Percentiles rank a stretch among this genome's conserved stretches.
Conservation (phyloP, 805 yeast genomes). For the Metschnikowia gruessii region DNA sequence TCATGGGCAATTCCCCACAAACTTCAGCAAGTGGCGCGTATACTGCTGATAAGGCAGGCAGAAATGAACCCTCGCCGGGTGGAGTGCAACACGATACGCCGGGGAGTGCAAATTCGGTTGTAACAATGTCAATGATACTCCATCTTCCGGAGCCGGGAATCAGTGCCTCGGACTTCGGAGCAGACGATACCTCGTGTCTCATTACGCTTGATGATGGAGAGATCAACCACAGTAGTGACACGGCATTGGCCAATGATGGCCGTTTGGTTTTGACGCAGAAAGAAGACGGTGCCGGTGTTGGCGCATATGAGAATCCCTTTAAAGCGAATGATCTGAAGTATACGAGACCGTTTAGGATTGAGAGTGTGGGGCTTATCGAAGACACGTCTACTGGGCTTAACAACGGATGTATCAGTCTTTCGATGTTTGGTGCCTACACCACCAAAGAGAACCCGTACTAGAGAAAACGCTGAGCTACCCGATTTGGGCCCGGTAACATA, state of each 20-base stretch:
- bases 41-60: neutral
- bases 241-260: slow-evolving; percentile 29
- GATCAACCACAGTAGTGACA: slow-evolving; percentile 31
- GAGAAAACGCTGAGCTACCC: neutral
- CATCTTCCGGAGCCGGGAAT: slow-evolving; percentile 31
- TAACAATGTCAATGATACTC: slow-evolving; percentile 22
- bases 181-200: slow-evolving; percentile 7
- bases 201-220: slow-evolving; percentile 32
- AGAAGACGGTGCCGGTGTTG: slow-evolving; percentile 12
- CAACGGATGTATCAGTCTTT: slow-evolving; percentile 43
- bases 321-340: slow-evolving; percentile 12
- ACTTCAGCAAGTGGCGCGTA: neutral
- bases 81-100: slow-evolving; percentile 1
- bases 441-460: slow-evolving; percentile 38
- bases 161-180: slow-evolving; percentile 22
- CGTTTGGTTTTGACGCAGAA: slow-evolving; percentile 22
- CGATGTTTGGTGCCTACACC: slow-evolving; percentile 40
- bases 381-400: slow-evolving; percentile 36
- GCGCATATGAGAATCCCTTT: slow-evolving; percentile 12
- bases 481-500: no score
- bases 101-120: slow-evolving; percentile 4
- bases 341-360: slow-evolving; percentile 26
- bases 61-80: slow-evolving; percentile 5
- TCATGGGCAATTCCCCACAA: slow-evolving; percentile 6
- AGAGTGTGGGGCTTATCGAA: slow-evolving; percentile 39